These are phyloP conservation scores for Aspergillus funiculosus DNA, from an alignment of 495 filamentous ascomycete genomes.

Conservation along the genomic window DNA sequence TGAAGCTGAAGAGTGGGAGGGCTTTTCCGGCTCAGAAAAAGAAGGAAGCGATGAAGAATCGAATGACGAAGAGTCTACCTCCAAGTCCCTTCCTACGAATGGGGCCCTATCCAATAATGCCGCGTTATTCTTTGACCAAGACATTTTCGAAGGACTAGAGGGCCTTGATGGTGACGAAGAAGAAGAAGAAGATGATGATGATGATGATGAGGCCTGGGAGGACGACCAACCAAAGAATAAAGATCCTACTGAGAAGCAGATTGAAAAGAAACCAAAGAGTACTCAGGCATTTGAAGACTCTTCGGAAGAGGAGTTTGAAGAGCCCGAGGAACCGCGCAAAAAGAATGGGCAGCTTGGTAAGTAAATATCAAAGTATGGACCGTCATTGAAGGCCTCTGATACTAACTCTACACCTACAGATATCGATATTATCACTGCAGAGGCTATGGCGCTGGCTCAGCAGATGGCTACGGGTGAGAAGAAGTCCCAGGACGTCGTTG, in stretches of 20 bases:
- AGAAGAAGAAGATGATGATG: constrained; percentile 18
- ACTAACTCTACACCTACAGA: constrained; percentile 49
- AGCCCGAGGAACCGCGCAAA: constrained; percentile 58
- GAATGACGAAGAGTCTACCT: constrained; percentile 50
- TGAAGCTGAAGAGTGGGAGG: constrained; percentile 84
- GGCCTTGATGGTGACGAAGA: constrained; percentile 37
- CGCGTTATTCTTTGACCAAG: constrained; percentile 86
- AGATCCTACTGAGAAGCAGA: constrained; percentile 20
- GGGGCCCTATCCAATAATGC: constrained; percentile 73
- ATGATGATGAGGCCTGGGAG: constrained; percentile 5
- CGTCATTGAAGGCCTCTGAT: not conserved
- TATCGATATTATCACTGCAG: constrained; percentile 97
- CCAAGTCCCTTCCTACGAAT: constrained; percentile 34
- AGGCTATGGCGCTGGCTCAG: constrained; percentile 98
- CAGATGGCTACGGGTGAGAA: constrained; percentile 81
- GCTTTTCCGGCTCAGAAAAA: constrained; percentile 66
- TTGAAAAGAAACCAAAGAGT: constrained; percentile 51
- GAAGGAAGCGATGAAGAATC: constrained; percentile 48
- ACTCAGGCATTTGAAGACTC: constrained; percentile 45
- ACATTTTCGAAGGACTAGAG: constrained; percentile 80
- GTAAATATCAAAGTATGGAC: constrained; percentile 14
- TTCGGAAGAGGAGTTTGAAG: constrained; percentile 56
- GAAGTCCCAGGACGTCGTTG: constrained; percentile 67
- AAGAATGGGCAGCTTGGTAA: constrained; percentile 66
- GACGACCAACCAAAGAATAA: constrained; percentile 17